Conservation (phyloP, 2,329 filamentous ascomycete genomes). For the Sclerotinia subarctica region DNA sequence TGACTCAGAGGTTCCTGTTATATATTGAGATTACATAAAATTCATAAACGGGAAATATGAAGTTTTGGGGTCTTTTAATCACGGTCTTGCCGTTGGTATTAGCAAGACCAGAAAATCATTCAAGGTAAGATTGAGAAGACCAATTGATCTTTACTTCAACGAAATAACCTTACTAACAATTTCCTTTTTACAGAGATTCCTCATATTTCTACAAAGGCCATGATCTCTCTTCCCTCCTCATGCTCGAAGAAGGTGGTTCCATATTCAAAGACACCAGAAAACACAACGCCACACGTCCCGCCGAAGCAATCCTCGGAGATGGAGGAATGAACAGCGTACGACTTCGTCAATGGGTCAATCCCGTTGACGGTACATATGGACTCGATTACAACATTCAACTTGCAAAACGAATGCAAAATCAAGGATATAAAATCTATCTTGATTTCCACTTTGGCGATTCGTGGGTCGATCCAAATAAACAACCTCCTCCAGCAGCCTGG, state of each 20-base stretch:
- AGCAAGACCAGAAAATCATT: conserved; percentile 6
- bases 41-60: not conserved
- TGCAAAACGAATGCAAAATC: conserved; percentile 59
- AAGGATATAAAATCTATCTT: conserved; percentile 55
- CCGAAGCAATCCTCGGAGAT: conserved; percentile 60
- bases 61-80: conserved; percentile 3
- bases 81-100: conserved; percentile 14
- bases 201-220: conserved; percentile 41
- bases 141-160: not conserved
- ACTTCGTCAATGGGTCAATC: conserved; percentile 69
- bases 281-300: conserved; percentile 42
- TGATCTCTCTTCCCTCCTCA: conserved; percentile 42
- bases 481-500: conserved; percentile 63
- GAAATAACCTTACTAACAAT: not conserved
- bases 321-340: conserved; percentile 67
- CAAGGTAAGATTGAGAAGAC: not conserved
- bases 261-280: conserved; percentile 40
- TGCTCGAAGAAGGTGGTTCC: conserved; percentile 39
- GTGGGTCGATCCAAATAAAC: conserved; percentile 66
- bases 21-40: not conserved
- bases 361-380: conserved; percentile 60
- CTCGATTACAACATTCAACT: conserved; percentile 66
- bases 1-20: not conserved
- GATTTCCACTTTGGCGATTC: conserved; percentile 64
- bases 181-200: not conserved